Conservation (phyloP, 768 basidiomycete species). For the Lentinula boryana region DNA sequence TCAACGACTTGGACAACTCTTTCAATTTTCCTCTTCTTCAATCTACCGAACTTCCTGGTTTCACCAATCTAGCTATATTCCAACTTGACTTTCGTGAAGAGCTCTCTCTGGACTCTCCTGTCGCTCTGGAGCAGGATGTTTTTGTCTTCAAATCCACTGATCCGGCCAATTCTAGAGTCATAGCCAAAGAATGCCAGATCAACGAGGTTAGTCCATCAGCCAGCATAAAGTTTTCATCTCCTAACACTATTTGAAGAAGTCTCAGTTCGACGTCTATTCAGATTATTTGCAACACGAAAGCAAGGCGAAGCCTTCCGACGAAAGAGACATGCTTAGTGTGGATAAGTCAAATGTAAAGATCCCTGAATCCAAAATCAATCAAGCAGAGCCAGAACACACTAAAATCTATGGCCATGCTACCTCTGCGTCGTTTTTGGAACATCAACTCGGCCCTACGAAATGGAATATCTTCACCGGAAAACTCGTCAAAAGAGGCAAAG, state of each 20-base stretch:
- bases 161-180: not conserved
- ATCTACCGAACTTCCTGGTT: not conserved
- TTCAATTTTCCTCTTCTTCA: not conserved
- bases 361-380: not conserved
- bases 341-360: not conserved
- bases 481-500: not conserved
- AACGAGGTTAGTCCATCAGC: not conserved
- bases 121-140: not conserved
- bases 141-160: not conserved
- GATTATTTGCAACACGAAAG: not conserved
- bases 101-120: not conserved
- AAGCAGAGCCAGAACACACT: not conserved
- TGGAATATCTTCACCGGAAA: not conserved
- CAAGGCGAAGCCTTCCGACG: not conserved
- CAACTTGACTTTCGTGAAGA: not conserved
- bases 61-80: not conserved
- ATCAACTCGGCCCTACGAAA: not conserved
- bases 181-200: not conserved
- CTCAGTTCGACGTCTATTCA: not conserved
- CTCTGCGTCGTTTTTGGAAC: not conserved
- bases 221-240: not conserved
- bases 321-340: not conserved
- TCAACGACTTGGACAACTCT: not conserved
- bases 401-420: not conserved
- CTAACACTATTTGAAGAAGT: not conserved